Evolutionary conservation across 306 rosid species (phyloP).

Genomic region (Vigna reflexopilosa): DNA sequence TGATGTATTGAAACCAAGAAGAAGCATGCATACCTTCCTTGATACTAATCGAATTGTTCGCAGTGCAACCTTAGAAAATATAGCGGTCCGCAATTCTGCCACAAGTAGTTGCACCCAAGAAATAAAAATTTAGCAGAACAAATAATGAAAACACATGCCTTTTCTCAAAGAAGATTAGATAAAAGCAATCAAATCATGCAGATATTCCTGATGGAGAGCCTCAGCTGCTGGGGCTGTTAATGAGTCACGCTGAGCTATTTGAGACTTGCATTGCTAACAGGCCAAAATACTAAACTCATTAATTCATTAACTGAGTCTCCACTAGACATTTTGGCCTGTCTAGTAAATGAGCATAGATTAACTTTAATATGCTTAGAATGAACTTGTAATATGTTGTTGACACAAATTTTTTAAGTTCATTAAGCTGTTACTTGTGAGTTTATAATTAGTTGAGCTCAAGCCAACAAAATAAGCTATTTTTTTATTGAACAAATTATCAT

Average conservation of each 20-base stretch:
- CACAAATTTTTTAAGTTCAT: not conserved
- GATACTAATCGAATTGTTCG: slow-evolving; percentile 95
- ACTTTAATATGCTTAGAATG: not conserved
- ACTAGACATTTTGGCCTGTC: not conserved
- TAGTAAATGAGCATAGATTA: not conserved
- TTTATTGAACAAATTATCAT: not conserved
- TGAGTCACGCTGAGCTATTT: not conserved
- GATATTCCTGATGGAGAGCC: slow-evolving; percentile 23
- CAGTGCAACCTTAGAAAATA: slow-evolving; percentile 93
- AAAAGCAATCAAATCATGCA: slow-evolving; percentile 36
- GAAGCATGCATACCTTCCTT: slow-evolving; percentile 72
- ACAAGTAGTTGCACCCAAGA: slow-evolving; percentile 40
- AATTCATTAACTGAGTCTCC: not conserved
- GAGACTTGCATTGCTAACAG: slow-evolving; percentile 28
- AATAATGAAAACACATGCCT: slow-evolving; percentile 31
- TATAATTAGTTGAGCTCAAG: slow-evolving; percentile 3
- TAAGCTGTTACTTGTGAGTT: slow-evolving; percentile 2
- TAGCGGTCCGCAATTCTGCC: slow-evolving; percentile 92
- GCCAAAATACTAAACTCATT: not conserved
- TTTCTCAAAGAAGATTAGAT: slow-evolving; percentile 29
- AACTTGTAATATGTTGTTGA: not conserved
- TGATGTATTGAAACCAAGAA: slow-evolving; percentile 33
- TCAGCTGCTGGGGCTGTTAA: not conserved
- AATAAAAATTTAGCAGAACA: slow-evolving; percentile 21
- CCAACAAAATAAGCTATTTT: not conserved